These are phyloP conservation scores for Sicyos baderoa DNA, from an alignment of 306 rosid species.

Conservation along the genomic window DNA sequence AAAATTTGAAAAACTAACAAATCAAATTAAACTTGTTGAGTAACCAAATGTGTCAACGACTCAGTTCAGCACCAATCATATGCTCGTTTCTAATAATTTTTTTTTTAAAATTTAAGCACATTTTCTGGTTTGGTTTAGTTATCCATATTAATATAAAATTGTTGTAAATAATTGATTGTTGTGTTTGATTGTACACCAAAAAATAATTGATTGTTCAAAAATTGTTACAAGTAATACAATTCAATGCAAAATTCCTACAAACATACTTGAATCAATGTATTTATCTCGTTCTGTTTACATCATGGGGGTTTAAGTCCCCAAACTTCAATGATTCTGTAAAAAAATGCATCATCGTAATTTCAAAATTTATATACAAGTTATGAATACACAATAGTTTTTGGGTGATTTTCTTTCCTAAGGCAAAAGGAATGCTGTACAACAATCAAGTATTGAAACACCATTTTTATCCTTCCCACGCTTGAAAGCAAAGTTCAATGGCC, in stretches of 20 bases:
- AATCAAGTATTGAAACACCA: constrained; percentile 5
- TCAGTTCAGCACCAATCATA: too few relatives aligned
- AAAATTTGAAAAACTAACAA: too few relatives aligned
- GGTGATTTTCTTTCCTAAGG: constrained; percentile 9
- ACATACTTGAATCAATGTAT: neutral
- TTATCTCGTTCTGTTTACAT: neutral
- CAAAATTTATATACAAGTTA: constrained; percentile 17
- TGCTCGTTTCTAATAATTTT: too few relatives aligned
- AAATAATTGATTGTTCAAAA: too few relatives aligned
- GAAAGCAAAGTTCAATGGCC: constrained; percentile 8
- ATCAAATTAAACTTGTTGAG: too few relatives aligned
- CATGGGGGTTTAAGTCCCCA: constrained; percentile 1
- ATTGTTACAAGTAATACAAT: neutral
- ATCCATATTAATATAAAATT: too few relatives aligned
- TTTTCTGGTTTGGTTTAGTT: too few relatives aligned
- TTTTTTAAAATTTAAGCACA: too few relatives aligned
- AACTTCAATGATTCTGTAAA: constrained; percentile 7
- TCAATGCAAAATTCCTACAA: neutral
- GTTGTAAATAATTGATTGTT: too few relatives aligned
- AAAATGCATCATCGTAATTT: neutral
- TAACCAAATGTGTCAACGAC: too few relatives aligned
- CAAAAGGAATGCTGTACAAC: constrained; percentile 19
- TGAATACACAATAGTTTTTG: constrained; percentile 12
- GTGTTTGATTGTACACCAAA: too few relatives aligned
- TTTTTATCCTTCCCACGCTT: neutral